These are phyloP conservation scores for Mrakia gelida DNA, from an alignment of 768 basidiomycete genomes.

Conservation along the genomic window DNA sequence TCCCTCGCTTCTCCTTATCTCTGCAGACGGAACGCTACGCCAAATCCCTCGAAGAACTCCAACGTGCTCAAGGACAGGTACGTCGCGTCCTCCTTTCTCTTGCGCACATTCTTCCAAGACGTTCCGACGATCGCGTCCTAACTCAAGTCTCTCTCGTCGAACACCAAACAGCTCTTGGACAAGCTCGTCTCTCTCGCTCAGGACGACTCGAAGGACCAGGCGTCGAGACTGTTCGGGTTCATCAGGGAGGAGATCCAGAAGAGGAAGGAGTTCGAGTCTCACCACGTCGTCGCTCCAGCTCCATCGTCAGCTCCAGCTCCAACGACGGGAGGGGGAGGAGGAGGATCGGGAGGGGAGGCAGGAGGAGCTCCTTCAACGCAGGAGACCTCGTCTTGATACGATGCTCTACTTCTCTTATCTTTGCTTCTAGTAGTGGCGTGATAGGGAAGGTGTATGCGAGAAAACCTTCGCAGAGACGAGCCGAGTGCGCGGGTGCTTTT, in stretches of 20 bases:
- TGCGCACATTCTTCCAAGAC: background rate
- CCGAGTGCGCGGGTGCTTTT: too few relatives aligned
- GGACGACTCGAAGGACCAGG: slow-evolving; percentile 21
- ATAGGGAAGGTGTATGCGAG: too few relatives aligned
- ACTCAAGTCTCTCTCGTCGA: background rate
- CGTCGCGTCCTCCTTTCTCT: background rate
- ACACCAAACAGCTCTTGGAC: slow-evolving; percentile 12
- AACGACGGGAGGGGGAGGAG: background rate
- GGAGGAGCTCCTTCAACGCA: too few relatives aligned
- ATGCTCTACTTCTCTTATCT: too few relatives aligned
- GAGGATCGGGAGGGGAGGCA: too few relatives aligned
- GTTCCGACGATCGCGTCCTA: background rate
- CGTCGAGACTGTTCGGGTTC: slow-evolving; percentile 10
- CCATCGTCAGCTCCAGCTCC: background rate
- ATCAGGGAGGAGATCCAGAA: slow-evolving; percentile 23
- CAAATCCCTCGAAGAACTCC: slow-evolving; percentile 17
- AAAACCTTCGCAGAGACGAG: too few relatives aligned
- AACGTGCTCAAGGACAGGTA: slow-evolving; percentile 10
- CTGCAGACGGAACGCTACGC: slow-evolving; percentile 6
- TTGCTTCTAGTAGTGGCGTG: too few relatives aligned
- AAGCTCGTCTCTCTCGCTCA: slow-evolving; percentile 28
- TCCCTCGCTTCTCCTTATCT: background rate
- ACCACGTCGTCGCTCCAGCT: background rate
- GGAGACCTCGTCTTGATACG: too few relatives aligned
- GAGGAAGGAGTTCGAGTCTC: background rate